Percentiles rank a stretch among this genome's conserved stretches.
phyloP scores from a whole-genome alignment of 1,139 yeast species.

The Sugiyamaella sp. region DNA sequence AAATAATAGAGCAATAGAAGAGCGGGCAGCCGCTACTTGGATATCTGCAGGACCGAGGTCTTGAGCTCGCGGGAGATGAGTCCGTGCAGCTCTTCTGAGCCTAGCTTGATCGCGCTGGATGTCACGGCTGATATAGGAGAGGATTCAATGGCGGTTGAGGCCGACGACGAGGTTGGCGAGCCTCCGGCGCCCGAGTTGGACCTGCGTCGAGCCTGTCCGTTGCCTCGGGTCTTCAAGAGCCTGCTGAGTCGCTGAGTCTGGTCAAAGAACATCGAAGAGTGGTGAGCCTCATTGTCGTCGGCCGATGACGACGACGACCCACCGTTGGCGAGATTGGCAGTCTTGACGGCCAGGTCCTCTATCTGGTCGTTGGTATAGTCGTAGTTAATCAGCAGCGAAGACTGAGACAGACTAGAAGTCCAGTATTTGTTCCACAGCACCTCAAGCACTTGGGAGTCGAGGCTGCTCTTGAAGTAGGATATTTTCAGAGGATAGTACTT shows the following conservation, averaged over 20 bases:
- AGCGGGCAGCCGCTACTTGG: conserved; percentile 5
- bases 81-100: conserved; percentile 42
- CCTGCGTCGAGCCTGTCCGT: background rate
- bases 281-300: conserved; percentile 3
- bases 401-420: conserved; percentile 47
- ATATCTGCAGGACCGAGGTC: conserved; percentile 22
- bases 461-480: conserved; percentile 58
- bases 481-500: conserved; percentile 72
- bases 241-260: background rate
- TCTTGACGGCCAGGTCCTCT: conserved; percentile 34
- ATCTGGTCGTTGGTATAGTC: conserved; percentile 45
- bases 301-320: too few relatives aligned
- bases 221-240: background rate
- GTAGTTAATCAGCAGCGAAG: conserved; percentile 37
- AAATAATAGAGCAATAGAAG: background rate
- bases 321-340: conserved; percentile 22
- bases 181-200: background rate
- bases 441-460: conserved; percentile 55
- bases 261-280: conserved; percentile 6
- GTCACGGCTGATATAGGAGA: conserved; percentile 22
- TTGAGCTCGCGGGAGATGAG: conserved; percentile 38
- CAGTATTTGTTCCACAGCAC: conserved; percentile 55
- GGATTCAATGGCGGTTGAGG: background rate
- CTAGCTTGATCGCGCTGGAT: conserved; percentile 36
- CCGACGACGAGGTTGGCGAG: background rate